Conservation (phyloP, 441 rosid genomes). For the Lepidium campestre region DNA sequence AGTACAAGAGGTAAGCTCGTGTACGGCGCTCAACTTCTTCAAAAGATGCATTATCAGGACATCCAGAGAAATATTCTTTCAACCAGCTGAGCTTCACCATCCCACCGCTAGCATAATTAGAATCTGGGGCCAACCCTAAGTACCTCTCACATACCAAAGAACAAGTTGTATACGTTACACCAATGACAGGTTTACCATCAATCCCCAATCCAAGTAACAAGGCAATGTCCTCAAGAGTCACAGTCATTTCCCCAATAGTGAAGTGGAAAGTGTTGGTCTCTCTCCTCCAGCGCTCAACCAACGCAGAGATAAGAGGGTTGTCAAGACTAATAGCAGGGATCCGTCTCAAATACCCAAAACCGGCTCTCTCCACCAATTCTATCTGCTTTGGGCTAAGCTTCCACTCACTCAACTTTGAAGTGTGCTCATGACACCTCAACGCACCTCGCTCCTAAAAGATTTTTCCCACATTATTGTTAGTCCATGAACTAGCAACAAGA, state of each 20-base stretch:
- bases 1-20: constrained; percentile 88
- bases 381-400: constrained; percentile 67
- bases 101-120: constrained; percentile 78
- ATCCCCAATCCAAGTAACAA: constrained; percentile 80
- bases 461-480: constrained; percentile 9
- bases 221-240: constrained; percentile 81
- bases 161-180: constrained; percentile 73
- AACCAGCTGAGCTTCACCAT: constrained; percentile 99
- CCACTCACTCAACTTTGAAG: constrained; percentile 94
- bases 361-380: constrained; percentile 82
- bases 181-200: constrained; percentile 93
- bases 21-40: constrained; percentile 73
- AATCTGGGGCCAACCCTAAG: constrained; percentile 66
- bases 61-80: constrained; percentile 79
- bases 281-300: constrained; percentile 96
- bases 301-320: constrained; percentile 89
- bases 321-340: constrained; percentile 96
- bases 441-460: constrained; percentile 84
- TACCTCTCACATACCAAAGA: constrained; percentile 57
- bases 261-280: constrained; percentile 96
- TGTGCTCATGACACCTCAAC: constrained; percentile 96
- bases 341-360: constrained; percentile 78
- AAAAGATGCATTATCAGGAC: constrained; percentile 54
- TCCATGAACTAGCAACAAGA: not conserved
- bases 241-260: constrained; percentile 87